Evolutionary conservation across 139 green algal genomes (phyloP), one percentile per base, ranked within the genome.

Genomic region (Pleodorina starrii): DNA sequence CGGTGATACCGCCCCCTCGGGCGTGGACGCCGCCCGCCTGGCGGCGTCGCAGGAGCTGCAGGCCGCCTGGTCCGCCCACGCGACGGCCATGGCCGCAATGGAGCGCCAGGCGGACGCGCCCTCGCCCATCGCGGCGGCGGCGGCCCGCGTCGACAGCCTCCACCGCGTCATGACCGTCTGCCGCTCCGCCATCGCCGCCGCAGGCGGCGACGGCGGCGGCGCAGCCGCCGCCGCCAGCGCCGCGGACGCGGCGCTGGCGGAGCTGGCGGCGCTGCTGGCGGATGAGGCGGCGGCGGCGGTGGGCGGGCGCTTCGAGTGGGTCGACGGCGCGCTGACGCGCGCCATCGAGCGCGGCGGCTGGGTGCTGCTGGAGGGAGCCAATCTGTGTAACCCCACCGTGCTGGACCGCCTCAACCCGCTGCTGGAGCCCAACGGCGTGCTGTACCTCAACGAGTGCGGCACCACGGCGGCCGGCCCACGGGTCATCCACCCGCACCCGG

Each of bases 391-490:
- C 87, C 95, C 98, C 10, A 98, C 97, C 1, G 98, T 99, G 19
- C 92, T 99, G 76, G 98, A 99, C 93, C 93, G 98, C 12, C 94
- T 99, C 38, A 99, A 99, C 91, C 94, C 97, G 0, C 93, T 99
- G 89, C 93, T 99, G 75, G 98, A 99, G 92, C 97, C 95, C 0
- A 89, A 91, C 50, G 98, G 98, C 5, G 81, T 84, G 21, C 92
- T 99, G 46, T 92, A 97, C 63, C 89, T 99, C 23, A 98, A 98
- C 80, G 98, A 99, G 95, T 93, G 91, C 50, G 94, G 94, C n/a
- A 54, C 51, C 48, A 73, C 50, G 4, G 88, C 74, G 16, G 72
- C 16, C 9, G 83, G 32, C 43, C 72, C 54, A 29, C 89, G 98
- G 44, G 84, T 98, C 17, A 89, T 99, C 17, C 60, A 43, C 19